Percentiles rank a stretch among this genome's conserved stretches.
Evolutionary conservation across 345 rosid species (phyloP).

Genomic region (Lenwebbia sp.): DNA sequence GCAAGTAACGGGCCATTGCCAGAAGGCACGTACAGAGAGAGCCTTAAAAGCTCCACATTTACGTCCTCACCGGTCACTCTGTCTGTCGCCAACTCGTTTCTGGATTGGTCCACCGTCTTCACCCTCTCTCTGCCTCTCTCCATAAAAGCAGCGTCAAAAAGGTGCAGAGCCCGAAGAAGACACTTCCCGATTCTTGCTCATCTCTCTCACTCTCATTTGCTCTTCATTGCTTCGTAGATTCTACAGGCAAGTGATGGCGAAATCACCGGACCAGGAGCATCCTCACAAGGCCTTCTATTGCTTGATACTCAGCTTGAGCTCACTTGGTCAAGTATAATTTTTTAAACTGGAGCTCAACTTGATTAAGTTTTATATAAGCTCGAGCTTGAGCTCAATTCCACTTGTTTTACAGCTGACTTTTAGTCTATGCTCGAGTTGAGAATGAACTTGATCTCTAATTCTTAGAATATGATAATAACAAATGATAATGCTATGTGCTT

Average conservation of each 20-base stretch:
- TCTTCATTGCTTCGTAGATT: background rate
- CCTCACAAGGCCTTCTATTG: conserved; percentile 38
- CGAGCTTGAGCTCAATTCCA: background rate
- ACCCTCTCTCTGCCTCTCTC: background rate
- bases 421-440: background rate
- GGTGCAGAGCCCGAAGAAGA: too few relatives aligned
- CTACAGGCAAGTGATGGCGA: conserved; percentile 29
- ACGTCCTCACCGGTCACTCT: background rate
- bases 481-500: background rate
- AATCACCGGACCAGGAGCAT: conserved; percentile 50
- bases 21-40: background rate
- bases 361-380: background rate
- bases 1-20: too few relatives aligned
- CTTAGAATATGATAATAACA: background rate
- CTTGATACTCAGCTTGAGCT: background rate
- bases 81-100: background rate
- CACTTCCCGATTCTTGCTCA: too few relatives aligned
- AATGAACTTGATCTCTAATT: background rate
- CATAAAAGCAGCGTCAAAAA: too few relatives aligned
- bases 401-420: conserved; percentile 43
- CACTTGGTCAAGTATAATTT: background rate
- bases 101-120: background rate
- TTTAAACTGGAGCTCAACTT: background rate
- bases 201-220: background rate
- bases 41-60: background rate